These are phyloP conservation scores for Leccinum incarnatum DNA, from an alignment of 768 basidiomycete species.

Conservation along the genomic window DNA sequence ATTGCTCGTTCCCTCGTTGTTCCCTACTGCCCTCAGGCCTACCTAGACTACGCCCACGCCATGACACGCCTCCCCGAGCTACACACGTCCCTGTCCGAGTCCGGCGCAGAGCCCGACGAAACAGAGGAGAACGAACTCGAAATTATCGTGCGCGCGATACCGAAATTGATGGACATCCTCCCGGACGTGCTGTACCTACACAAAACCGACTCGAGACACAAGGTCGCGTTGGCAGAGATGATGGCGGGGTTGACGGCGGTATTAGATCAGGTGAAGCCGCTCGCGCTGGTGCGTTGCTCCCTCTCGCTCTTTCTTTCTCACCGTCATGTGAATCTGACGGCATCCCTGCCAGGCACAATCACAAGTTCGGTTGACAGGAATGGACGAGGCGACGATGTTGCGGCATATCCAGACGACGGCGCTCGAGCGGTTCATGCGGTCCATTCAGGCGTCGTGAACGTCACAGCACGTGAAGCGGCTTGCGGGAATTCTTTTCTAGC, in stretches of 20 bases:
- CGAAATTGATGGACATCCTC: slow-evolving; percentile 62
- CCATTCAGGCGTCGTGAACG: slow-evolving; percentile 40
- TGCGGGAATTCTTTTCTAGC: neutral
- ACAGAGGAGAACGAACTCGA: slow-evolving; percentile 54
- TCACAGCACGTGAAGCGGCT: neutral
- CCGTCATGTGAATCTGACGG: neutral
- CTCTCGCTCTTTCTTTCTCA: neutral
- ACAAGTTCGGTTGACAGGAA: slow-evolving; percentile 42
- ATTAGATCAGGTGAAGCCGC: slow-evolving; percentile 59
- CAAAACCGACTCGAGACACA: slow-evolving; percentile 57
- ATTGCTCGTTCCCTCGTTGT: slow-evolving; percentile 5
- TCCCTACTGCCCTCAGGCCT: slow-evolving; percentile 40
- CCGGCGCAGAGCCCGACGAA: slow-evolving; percentile 43
- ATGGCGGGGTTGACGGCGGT: slow-evolving; percentile 55
- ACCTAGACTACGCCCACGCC: slow-evolving; percentile 69
- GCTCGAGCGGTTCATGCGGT: slow-evolving; percentile 62
- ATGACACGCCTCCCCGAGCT: slow-evolving; percentile 60
- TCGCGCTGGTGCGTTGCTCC: slow-evolving; percentile 53
- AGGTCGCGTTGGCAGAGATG: slow-evolving; percentile 73
- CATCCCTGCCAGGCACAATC: slow-evolving; percentile 35
- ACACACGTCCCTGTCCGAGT: slow-evolving; percentile 40
- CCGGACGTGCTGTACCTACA: slow-evolving; percentile 64
- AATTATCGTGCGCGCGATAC: slow-evolving; percentile 54
- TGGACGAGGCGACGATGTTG: slow-evolving; percentile 59
- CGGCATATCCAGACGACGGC: slow-evolving; percentile 63